Evolutionary conservation across 495 filamentous ascomycete genomes (phyloP).

Genomic region (Penicillium alfredii): DNA sequence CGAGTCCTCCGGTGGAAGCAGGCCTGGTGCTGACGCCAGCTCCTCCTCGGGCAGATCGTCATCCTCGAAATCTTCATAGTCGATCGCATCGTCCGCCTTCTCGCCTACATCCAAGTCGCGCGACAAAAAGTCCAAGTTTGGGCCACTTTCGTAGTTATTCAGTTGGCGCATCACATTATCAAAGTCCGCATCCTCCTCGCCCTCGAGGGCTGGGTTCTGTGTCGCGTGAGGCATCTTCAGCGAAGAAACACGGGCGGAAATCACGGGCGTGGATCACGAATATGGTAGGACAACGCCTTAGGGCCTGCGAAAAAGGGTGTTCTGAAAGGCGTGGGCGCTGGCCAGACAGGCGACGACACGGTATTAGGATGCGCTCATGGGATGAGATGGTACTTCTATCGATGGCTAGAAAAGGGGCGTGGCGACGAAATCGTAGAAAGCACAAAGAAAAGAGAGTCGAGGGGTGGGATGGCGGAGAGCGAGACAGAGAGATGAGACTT

Average conservation of each 20-base stretch:
- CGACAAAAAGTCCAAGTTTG: conserved; percentile 38
- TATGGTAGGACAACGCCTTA: neutral
- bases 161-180: conserved; percentile 47
- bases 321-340: conserved; percentile 2
- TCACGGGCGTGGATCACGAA: no score
- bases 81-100: conserved; percentile 74
- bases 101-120: conserved; percentile 56
- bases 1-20: conserved; percentile 10
- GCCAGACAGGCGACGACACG: conserved; percentile 6
- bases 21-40: conserved; percentile 22
- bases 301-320: neutral
- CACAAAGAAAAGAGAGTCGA: neutral
- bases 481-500: neutral
- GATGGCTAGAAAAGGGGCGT: conserved; percentile 1
- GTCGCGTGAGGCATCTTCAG: conserved; percentile 48
- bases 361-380: conserved; percentile 11
- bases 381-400: neutral
- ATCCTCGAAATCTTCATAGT: conserved; percentile 82
- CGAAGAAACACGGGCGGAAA: neutral
- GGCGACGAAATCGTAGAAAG: conserved; percentile 4
- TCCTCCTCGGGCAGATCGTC: conserved; percentile 67
- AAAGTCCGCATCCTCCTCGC: conserved; percentile 40
- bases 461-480: neutral
- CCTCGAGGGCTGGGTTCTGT: conserved; percentile 19
- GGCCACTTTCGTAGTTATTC: conserved; percentile 36